Conservation (phyloP, 2,329 filamentous ascomycete species). For the Ceratocystiopsis sp. region DNA sequence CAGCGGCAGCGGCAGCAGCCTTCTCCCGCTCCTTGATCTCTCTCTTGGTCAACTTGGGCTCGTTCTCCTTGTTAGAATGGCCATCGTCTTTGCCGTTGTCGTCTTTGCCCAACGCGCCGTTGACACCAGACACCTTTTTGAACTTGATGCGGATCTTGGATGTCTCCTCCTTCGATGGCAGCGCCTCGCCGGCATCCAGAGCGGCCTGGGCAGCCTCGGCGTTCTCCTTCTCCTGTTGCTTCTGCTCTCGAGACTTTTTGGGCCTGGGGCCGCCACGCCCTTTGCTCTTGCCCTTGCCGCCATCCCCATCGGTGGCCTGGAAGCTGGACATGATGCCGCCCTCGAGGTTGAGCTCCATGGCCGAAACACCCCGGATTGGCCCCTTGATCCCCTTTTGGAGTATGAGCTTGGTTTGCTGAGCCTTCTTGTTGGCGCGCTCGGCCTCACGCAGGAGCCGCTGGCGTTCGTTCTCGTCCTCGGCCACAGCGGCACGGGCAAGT, state of each 20-base stretch:
- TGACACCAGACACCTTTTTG: constrained; percentile 26
- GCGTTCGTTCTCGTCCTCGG: constrained; percentile 67
- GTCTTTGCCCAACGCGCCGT: constrained; percentile 12
- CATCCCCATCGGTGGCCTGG: constrained; percentile 45
- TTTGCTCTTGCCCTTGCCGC: constrained; percentile 32
- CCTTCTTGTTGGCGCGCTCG: constrained; percentile 82
- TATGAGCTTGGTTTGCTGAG: constrained; percentile 73
- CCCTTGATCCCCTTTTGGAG: constrained; percentile 76
- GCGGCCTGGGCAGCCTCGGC: constrained; percentile 80
- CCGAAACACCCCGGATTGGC: constrained; percentile 48
- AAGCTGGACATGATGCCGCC: constrained; percentile 78
- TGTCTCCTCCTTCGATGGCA: constrained; percentile 41
- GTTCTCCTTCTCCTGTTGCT: constrained; percentile 62
- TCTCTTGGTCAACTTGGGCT: constrained; percentile 25
- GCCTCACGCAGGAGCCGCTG: constrained; percentile 70
- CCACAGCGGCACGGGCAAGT: constrained; percentile 58
- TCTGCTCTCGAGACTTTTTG: constrained; percentile 82
- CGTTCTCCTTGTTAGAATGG: constrained; percentile 30
- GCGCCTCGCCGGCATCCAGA: constrained; percentile 59
- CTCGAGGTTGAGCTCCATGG: constrained; percentile 64
- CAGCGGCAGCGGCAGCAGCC: constrained; percentile 12
- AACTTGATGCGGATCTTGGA: constrained; percentile 47
- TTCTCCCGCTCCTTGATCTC: constrained; percentile 20
- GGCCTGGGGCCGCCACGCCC: constrained; percentile 48
- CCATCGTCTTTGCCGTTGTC: constrained; percentile 24